These are phyloP conservation scores for Vitis rotundifolia DNA, from an alignment of 164 flowering plant genomes.

Conservation along the genomic window DNA sequence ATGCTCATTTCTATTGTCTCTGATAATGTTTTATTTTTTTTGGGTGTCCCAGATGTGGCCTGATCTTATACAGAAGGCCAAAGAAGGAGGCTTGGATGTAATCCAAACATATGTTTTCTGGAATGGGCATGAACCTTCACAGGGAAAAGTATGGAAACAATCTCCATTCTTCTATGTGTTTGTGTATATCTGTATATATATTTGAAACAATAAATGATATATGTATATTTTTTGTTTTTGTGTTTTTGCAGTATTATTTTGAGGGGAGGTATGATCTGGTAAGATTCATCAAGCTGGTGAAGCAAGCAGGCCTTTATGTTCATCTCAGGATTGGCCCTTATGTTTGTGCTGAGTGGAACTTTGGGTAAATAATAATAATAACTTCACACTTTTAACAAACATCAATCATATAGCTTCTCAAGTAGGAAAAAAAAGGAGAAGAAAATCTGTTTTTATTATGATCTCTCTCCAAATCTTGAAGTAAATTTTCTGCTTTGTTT, in stretches of 20 bases:
- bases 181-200: not conserved
- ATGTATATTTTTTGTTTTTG: not conserved
- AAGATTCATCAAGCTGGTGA: slow-evolving; percentile 70
- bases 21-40: slow-evolving; percentile 5
- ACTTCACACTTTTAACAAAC: no score
- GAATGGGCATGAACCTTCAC: slow-evolving; percentile 95
- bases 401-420: no score
- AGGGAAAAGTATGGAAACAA: slow-evolving; percentile 54
- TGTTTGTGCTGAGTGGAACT: slow-evolving; percentile 99
- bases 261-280: slow-evolving; percentile 89
- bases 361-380: slow-evolving; percentile 58
- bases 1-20: not conserved
- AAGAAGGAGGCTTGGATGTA: slow-evolving; percentile 94
- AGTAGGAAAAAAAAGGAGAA: no score
- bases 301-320: slow-evolving; percentile 86
- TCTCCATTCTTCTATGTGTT: not conserved
- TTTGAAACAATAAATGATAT: not conserved
- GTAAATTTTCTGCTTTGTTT: slow-evolving; percentile 7
- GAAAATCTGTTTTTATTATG: not conserved
- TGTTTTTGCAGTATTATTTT: slow-evolving; percentile 66
- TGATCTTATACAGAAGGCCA: slow-evolving; percentile 92
- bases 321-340: slow-evolving; percentile 96
- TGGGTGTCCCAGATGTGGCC: slow-evolving; percentile 88
- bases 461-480: not conserved
- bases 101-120: slow-evolving; percentile 95